Conservation (phyloP, 2,329 filamentous ascomycete species). For the Aspergillus sp. region DNA sequence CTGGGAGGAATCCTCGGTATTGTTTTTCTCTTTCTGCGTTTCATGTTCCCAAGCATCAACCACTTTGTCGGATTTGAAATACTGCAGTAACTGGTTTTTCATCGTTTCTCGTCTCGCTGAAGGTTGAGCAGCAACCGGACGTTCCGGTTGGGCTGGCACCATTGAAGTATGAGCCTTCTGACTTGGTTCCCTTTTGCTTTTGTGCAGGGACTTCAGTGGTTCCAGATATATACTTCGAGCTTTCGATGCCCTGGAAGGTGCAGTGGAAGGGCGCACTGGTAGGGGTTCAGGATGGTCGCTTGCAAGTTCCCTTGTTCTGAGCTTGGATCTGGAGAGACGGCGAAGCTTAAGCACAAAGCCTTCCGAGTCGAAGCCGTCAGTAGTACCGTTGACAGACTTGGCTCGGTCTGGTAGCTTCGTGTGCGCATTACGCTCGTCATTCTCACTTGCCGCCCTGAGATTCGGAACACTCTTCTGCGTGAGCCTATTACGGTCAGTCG, state of each 20-base stretch:
- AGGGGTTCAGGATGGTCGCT: constrained; percentile 18
- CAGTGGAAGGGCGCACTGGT: constrained; percentile 29
- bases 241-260: constrained; percentile 27
- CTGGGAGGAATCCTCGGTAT: constrained; percentile 15
- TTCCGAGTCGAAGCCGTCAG: constrained; percentile 14
- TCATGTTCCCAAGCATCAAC: constrained; percentile 35
- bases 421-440: constrained; percentile 16
- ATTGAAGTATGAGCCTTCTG: constrained; percentile 9
- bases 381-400: constrained; percentile 28
- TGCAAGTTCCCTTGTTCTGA: constrained; percentile 22
- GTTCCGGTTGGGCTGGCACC: constrained; percentile 9
- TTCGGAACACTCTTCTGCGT: constrained; percentile 23
- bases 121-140: constrained; percentile 10
- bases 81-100: constrained; percentile 36
- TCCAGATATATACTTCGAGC: constrained; percentile 31
- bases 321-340: constrained; percentile 27
- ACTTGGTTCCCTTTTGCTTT: constrained; percentile 21
- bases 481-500: constrained; percentile 12
- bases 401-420: constrained; percentile 21
- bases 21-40: constrained; percentile 23
- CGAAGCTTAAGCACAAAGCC: constrained; percentile 20
- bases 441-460: constrained; percentile 16
- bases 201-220: constrained; percentile 27
- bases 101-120: constrained; percentile 28
- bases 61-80: constrained; percentile 38